Conservation (phyloP, 441 rosid genomes). For the California macrophylla region DNA sequence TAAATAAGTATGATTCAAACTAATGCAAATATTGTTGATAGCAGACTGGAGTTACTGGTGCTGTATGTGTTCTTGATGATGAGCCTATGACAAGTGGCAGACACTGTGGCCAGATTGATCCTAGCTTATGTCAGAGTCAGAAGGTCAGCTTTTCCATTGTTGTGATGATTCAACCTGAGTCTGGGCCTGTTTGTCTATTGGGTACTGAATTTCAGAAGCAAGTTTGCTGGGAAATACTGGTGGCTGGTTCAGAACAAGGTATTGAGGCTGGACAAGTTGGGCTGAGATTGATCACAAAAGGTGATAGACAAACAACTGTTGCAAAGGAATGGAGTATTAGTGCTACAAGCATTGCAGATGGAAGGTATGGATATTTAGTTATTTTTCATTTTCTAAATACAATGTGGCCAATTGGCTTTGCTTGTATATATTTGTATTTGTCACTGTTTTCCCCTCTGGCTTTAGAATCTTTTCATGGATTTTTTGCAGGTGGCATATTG, state of each 20-base stretch:
- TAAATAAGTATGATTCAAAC: background rate
- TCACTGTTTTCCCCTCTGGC: background rate
- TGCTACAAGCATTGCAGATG: slow-evolving; percentile 97
- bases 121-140: slow-evolving; percentile 64
- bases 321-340: slow-evolving; percentile 97
- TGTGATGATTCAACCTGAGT: slow-evolving; percentile 93
- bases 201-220: slow-evolving; percentile 95
- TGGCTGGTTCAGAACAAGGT: slow-evolving; percentile 99
- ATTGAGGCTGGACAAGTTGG: slow-evolving; percentile 99
- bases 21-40: slow-evolving; percentile 21
- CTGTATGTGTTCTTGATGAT: slow-evolving; percentile 91
- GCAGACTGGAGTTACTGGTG: slow-evolving; percentile 82
- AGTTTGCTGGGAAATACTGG: slow-evolving; percentile 96
- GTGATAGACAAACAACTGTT: slow-evolving; percentile 84
- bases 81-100: slow-evolving; percentile 89
- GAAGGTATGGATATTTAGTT: slow-evolving; percentile 49
- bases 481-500: slow-evolving; percentile 90
- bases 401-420: slow-evolving; percentile 5
- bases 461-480: slow-evolving; percentile 9
- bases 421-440: background rate
- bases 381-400: slow-evolving; percentile 17
- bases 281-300: slow-evolving; percentile 84
- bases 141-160: slow-evolving; percentile 89
- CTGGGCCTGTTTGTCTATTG: slow-evolving; percentile 97
- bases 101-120: slow-evolving; percentile 78